A percentile compares a stretch with the other conserved stretches of the same genome.
Evolutionary conservation across 2,329 filamentous ascomycete species (phyloP).

Genomic region (Diaporthe vexans): DNA sequence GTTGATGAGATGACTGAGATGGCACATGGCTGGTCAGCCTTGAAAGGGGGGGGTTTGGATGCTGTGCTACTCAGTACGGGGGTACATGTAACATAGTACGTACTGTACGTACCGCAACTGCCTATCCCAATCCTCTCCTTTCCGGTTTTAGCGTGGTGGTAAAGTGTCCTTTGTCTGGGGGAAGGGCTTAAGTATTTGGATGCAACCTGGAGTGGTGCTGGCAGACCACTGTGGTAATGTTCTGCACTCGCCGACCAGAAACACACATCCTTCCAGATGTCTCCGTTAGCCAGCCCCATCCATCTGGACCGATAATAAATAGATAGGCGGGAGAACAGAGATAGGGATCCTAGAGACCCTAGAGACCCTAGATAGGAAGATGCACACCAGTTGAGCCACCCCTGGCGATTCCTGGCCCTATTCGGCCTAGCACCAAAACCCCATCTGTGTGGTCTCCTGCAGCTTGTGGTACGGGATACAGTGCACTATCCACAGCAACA

Average conservation of each 20-base stretch:
- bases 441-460: not conserved
- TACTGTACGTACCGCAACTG: not conserved
- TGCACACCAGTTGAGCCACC: not conserved
- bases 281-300: not conserved
- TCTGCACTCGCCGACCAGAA: not conserved
- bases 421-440: conserved; percentile 15
- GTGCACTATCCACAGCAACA: not conserved
- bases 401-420: not conserved
- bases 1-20: not conserved
- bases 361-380: not conserved
- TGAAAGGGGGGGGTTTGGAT: not conserved
- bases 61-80: no score
- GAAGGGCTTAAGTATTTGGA: not conserved
- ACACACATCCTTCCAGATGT: not conserved
- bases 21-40: not conserved
- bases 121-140: not conserved
- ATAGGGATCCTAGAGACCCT: not conserved
- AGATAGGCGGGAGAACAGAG: no score
- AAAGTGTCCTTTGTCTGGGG: not conserved
- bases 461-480: not conserved
- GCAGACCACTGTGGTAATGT: no score
- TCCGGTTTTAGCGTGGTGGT: not conserved
- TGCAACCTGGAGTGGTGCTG: not conserved
- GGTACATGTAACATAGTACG: not conserved
- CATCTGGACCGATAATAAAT: not conserved